A percentile compares a stretch with the other conserved stretches of the same genome.
phyloP scores from a whole-genome alignment of 805 yeast genomes.

The Cyberlindnera samutprakarnensis region DNA sequence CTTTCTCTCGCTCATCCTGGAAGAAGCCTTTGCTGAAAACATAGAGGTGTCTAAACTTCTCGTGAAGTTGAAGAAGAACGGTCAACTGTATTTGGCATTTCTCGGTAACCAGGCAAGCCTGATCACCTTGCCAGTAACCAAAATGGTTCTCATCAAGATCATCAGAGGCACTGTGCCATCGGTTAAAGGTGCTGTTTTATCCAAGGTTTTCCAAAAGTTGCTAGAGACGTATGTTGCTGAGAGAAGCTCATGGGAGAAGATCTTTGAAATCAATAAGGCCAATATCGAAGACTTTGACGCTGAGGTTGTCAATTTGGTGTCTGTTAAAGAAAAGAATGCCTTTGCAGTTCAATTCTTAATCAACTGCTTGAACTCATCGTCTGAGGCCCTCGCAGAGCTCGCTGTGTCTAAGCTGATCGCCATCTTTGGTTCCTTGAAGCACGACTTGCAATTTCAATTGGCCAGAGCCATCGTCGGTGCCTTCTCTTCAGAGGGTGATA shows the following conservation, averaged over 20 bases:
- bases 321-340: slow-evolving; percentile 49
- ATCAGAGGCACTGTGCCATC: slow-evolving; percentile 30
- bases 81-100: slow-evolving; percentile 52
- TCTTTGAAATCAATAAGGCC: slow-evolving; percentile 41
- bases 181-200: slow-evolving; percentile 37
- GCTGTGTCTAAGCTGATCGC: slow-evolving; percentile 44
- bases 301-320: slow-evolving; percentile 49
- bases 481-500: slow-evolving; percentile 30
- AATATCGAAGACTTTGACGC: slow-evolving; percentile 49
- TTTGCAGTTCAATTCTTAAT: slow-evolving; percentile 57
- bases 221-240: slow-evolving; percentile 36
- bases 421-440: slow-evolving; percentile 51
- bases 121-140: slow-evolving; percentile 46
- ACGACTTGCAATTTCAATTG: slow-evolving; percentile 49
- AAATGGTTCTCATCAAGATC: slow-evolving; percentile 40
- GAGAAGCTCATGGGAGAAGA: slow-evolving; percentile 37
- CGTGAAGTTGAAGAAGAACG: slow-evolving; percentile 45
- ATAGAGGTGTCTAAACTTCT: slow-evolving; percentile 35
- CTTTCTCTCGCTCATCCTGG: slow-evolving; percentile 33
- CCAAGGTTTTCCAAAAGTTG: slow-evolving; percentile 39
- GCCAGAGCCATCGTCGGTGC: slow-evolving; percentile 56
- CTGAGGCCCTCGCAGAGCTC: slow-evolving; percentile 35
- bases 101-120: slow-evolving; percentile 60
- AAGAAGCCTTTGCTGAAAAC: slow-evolving; percentile 44
- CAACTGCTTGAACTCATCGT: slow-evolving; percentile 39